Base-by-base conservation (phyloP, 306 rosid genomes). In the Arachis stenosperma region DNA sequence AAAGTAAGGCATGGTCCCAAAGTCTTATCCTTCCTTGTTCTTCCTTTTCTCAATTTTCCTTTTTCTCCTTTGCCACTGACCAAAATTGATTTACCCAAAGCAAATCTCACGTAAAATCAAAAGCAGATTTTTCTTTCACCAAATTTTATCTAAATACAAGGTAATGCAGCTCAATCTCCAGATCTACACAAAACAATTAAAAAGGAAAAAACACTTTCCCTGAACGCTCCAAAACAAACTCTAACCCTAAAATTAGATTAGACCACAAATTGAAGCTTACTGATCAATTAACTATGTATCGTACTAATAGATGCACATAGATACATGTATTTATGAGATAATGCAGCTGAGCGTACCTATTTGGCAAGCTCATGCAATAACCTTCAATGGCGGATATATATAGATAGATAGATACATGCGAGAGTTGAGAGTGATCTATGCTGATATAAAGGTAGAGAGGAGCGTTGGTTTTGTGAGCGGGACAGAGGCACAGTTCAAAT, bases 401-500 rank as follows among this genome's bases (percentile, higher is more conserved):
- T 13, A n/a, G 22, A 51, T 0, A 51, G 9, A n/a, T 5, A 52
- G 57, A 52, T 2, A 48, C 5, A 33, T 17, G 29, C 0, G 51
- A 46, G 33, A 8, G 77, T 33, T 33, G 37, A 33, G 37, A 33
- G 37, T 33, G 37, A 33, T 33, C 37, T 33, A 4, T 33, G 40
- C 1, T 46, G 81, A 66, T 80, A 80, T 73, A 84, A 55, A 72
- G 30, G 46, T 13, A n/a, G 5, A 14, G 17, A 27, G 61, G 29
- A 33, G 37, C 37, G 37, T 33, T 75, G 79, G 54, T 12, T 48
- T 5, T 68, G 86, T 86, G 95, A 79, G 97, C 92, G 97, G 95
- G 95, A 87, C 78, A 70, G 61, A 55, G 69, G 29, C 63, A 79
- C 82, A 71, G 86, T 91, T 91, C 86, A 90, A 91, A 85, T 79